Evolutionary conservation across 176 grass and related monocot genomes (phyloP), one percentile per base, ranked within the genome.

Genomic region (Oryza rufipogon): DNA sequence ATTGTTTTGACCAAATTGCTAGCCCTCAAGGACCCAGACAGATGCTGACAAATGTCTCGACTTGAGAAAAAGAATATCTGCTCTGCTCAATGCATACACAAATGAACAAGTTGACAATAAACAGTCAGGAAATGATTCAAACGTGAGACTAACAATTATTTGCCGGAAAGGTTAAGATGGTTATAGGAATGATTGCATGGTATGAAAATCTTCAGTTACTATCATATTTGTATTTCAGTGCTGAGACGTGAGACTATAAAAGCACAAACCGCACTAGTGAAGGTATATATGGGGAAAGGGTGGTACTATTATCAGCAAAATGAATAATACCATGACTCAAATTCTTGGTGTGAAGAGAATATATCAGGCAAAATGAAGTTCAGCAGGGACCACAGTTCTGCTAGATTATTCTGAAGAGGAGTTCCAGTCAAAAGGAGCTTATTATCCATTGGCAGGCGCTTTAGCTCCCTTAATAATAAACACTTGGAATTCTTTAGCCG

Each of bases 331-430:
- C 96, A 99, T 81, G 96, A 99, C 81, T 99, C 96, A 90, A 99
- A 99, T 83, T 99, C 96, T 20, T 86, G 16, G 73, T 96, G 91
- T 8, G 91, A 99, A 58, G 96, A 90, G 86, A 99, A 99, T 64
- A 99, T 96, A 87, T 99, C 96, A 73, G 96, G 96, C 65, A 99
- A 84, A 87, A 99, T 99, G 68, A 96, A 99, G 73, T 99, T 99
- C 86, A 99, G 73, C 25, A 99, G 87, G 20, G 96, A 99, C 96
- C 96, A 99, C 23, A 99, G 91, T 71, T 99, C 96, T n/a, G 93
- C 89, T 48, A 99, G 86, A 84, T 99, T 99, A 68, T 99, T 99
- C 74, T 99, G 96, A 81, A 99, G 91, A 23, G 96, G 96, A 49
- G 96, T 99, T 64, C 96, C 93, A 36, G 96, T 99, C 44, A 99